Evolutionary conservation across 345 rosid genomes (phyloP), one percentile per base, ranked within the genome.

Genomic region (Geranium rotundifolium): DNA sequence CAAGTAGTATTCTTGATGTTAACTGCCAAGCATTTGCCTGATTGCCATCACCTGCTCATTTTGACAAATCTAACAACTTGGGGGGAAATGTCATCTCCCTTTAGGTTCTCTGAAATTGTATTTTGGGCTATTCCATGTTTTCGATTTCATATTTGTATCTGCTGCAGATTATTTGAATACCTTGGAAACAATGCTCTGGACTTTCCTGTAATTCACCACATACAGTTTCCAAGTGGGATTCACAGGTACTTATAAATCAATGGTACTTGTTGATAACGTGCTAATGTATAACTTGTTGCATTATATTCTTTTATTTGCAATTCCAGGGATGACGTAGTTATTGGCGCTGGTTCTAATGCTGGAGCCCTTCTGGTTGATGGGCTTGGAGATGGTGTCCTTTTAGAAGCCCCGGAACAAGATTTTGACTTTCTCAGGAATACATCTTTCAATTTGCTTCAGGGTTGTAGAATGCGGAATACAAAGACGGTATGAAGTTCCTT

Each of bases 401-500:
- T 93, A 5, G 99, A 93, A 82, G 91, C 97, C 65, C 82, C 72
- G 1, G 96, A 76, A 65, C 91, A 93, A 72, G 99, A 90, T 72
- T 82, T 86, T 13, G 97, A 93, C 73, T 90, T 93, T 67, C 84
- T 93, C 52, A 80, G 96, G 68, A 76, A 83, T 59, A 93, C 97
- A 46, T 93, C 99, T 60, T 93, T 93, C 77, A 90, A 93, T 80
- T 77, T 90, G 50, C 81, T 93, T 34, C 97, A 93, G 75, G 99
- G 99, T 69, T 93, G 99, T 83, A 85, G 99, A 74, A 93, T 93
- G 99, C 84, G 99, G 58, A 93, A 90, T 63, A 93, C 99, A 29
- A 93, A 93, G 73, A 93, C 99, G 74, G 99, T 93, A 86, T 34
- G 80, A 57, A 29, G 62, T 20, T 60, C 17, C 29, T 4, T 17